Percentiles rank a stretch among this genome's conserved stretches.
Evolutionary conservation across 805 yeast genomes (phyloP).

Genomic region (Metschnikowia aberdeeniae): DNA sequence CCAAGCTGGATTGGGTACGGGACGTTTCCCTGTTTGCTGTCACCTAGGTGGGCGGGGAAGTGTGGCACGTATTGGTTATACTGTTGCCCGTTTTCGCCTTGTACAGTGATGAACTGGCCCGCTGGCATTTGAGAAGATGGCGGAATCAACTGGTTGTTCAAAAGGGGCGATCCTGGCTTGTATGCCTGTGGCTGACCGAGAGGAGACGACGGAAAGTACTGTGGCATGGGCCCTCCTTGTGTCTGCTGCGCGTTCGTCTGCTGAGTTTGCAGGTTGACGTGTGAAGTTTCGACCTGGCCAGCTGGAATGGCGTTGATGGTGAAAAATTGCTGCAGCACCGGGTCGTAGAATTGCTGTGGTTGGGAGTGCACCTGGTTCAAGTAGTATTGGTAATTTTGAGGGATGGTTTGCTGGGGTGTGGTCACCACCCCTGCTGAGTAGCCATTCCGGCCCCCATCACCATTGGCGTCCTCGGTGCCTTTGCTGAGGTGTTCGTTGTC

Average conservation of each 20-base stretch:
- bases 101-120: slow-evolving; percentile 8
- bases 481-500: background rate
- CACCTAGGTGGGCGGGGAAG: slow-evolving; percentile 10
- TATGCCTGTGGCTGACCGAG: slow-evolving; percentile 14
- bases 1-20: slow-evolving; percentile 17
- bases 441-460: background rate
- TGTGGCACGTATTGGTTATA: slow-evolving; percentile 11
- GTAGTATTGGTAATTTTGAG: slow-evolving; percentile 20
- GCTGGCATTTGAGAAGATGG: slow-evolving; percentile 9
- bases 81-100: slow-evolving; percentile 6
- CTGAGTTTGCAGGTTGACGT: slow-evolving; percentile 15
- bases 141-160: slow-evolving; percentile 3
- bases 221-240: slow-evolving; percentile 22
- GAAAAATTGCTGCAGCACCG: slow-evolving; percentile 41
- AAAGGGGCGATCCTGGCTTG: slow-evolving; percentile 11
- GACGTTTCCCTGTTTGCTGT: slow-evolving; percentile 2
- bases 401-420: slow-evolving; percentile 16
- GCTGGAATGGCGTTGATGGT: slow-evolving; percentile 36
- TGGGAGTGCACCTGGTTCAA: slow-evolving; percentile 23
- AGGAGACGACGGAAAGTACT: slow-evolving; percentile 37
- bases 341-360: slow-evolving; percentile 42
- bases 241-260: background rate
- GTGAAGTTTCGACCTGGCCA: slow-evolving; percentile 22
- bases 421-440: slow-evolving; percentile 6
- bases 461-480: background rate